Percentiles rank a stretch among this genome's conserved stretches.
Evolutionary conservation across 495 filamentous ascomycete species (phyloP).

Genomic region (Amorphotheca resinae): DNA sequence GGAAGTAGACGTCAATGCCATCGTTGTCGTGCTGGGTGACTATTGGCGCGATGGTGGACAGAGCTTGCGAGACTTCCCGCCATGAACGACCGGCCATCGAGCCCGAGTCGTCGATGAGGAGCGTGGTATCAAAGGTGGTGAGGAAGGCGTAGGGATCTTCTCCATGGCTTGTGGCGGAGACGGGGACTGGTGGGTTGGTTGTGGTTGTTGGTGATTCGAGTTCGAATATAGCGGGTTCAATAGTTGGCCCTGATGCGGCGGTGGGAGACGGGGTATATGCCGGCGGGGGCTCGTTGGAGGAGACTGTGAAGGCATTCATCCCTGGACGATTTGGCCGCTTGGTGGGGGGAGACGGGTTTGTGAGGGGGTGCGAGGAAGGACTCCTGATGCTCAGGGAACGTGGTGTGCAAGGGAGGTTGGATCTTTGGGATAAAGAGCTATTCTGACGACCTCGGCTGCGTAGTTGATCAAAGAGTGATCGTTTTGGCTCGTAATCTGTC

Average conservation of each 20-base stretch:
- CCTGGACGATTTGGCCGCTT: constrained; percentile 23
- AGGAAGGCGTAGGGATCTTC: constrained; percentile 79
- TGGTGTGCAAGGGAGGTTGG: too few species aligned
- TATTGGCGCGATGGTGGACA: constrained; percentile 70
- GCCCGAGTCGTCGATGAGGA: constrained; percentile 86
- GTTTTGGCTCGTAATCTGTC: too few species aligned
- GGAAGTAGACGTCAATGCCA: constrained; percentile 91
- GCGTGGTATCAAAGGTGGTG: constrained; percentile 74
- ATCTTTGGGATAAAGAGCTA: too few species aligned
- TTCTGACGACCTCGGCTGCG: too few species aligned
- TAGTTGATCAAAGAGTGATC: too few species aligned
- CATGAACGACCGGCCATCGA: constrained; percentile 75
- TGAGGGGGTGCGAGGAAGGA: constrained; percentile 2
- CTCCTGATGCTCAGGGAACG: too few species aligned
- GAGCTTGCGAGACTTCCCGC: constrained; percentile 59
- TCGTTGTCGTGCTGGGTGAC: constrained; percentile 73
- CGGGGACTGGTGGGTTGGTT: constrained; percentile 1
- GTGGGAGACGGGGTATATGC: constrained; percentile 30
- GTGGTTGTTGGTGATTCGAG: constrained; percentile 4
- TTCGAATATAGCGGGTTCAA: constrained; percentile 1
- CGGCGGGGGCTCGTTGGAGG: constrained; percentile 33
- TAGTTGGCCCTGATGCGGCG: constrained; percentile 14
- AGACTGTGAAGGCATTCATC: constrained; percentile 26
- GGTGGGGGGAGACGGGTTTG: constrained; percentile 17
- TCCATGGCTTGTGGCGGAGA: constrained; percentile 4